A percentile compares a stretch with the other conserved stretches of the same genome.
These are phyloP conservation scores for Serpula lacrymans DNA, from an alignment of 768 basidiomycete species.

Conservation along the genomic window DNA sequence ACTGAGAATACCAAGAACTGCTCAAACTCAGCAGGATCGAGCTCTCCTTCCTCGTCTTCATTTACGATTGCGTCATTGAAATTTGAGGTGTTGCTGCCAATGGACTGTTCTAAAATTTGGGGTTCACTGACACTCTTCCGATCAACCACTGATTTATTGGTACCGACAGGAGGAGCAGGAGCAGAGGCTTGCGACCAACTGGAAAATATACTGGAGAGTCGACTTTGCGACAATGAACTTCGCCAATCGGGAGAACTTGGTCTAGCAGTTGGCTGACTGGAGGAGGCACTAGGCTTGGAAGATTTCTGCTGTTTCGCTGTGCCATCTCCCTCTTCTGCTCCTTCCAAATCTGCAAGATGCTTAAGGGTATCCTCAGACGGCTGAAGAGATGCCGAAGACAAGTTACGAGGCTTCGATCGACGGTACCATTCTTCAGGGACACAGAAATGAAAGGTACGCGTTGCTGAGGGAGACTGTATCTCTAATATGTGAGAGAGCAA, in stretches of 20 bases:
- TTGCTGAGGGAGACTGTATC: conserved; percentile 39
- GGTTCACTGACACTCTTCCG: conserved; percentile 75
- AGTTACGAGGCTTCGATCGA: conserved; percentile 55
- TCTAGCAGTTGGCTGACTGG: conserved; percentile 11
- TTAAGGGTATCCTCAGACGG: conserved; percentile 52
- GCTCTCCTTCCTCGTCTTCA: conserved; percentile 28
- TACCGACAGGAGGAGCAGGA: conserved; percentile 34
- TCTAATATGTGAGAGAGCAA: conserved; percentile 41
- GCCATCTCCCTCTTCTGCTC: conserved; percentile 45
- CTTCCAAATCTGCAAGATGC: conserved; percentile 41
- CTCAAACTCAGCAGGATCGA: conserved; percentile 53
- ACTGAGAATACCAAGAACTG: conserved; percentile 62
- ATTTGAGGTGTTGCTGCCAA: conserved; percentile 26
- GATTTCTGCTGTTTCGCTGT: conserved; percentile 55
- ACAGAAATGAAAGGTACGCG: conserved; percentile 55
- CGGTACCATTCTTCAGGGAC: conserved; percentile 82
- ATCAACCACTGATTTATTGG: conserved; percentile 29
- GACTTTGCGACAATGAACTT: conserved; percentile 51
- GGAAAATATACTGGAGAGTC: conserved; percentile 65
- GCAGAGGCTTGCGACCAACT: conserved; percentile 55
- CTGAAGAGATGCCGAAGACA: conserved; percentile 42
- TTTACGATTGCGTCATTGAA: conserved; percentile 16
- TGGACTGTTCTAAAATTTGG: conserved; percentile 47
- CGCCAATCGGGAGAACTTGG: conserved; percentile 45
- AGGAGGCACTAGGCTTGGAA: conserved; percentile 21